Evolutionary conservation across 805 yeast species (phyloP), one percentile per base, ranked within the genome.

Genomic region (Saturnispora ahearnii): DNA sequence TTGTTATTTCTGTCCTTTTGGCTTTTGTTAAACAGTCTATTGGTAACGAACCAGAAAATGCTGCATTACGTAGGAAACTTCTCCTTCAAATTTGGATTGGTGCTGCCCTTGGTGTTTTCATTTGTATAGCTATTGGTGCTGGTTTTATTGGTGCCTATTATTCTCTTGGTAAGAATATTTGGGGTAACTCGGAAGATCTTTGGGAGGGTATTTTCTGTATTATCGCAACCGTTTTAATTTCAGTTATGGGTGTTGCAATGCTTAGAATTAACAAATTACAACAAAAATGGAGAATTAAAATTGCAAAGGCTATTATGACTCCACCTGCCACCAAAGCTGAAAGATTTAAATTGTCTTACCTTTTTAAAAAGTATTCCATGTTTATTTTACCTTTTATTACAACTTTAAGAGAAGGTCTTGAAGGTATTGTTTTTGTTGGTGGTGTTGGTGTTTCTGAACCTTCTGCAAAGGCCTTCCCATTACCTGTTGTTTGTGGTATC

Each of bases 171-270:
- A 78, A 78, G 48, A 95, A 91, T 76, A 77, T 91, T 56, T 91
- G 96, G 86, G 74, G 91, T 46, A 63, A 67, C 11, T 81, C 96
- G 21, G 99, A 91, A 67, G 97, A 91, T 66, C 67, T 91, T 51
- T 91, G 98, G 98, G 99, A 91, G 76, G 98, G 97, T 73, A 74
- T 87, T 51, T 89, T 91, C 65, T 87, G 95, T 69, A 71, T 91
- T 57, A 81, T 91, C 66, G 99, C 98, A 2, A 79, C 96, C 0
- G 71, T 87, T 44, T 79, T 91, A 79, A 91, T 91, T 63, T 79
- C 96, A 11, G 59, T 84, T 59, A 90, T 91, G 97, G 98, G 99
- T 66, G 77, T 91, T 62, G 96, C 97, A 51, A 87, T 91, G 96
- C 77, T 91, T 63, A 81, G 98, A 70, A 77, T 91, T 67, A 90